Conservation (phyloP, 345 rosid genomes). For the Brassica incana region DNA sequence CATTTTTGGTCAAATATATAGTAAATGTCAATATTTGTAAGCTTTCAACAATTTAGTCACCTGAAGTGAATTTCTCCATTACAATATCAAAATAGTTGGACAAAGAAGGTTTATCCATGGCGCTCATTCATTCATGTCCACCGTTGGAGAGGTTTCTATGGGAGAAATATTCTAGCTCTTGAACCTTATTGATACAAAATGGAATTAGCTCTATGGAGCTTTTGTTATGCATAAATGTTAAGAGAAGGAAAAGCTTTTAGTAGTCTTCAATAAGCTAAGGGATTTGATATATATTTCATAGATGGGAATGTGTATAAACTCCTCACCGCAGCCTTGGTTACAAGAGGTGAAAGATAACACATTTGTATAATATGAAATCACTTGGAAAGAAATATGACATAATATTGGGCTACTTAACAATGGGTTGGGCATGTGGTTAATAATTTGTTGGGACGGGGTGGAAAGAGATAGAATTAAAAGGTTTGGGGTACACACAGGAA, state of each 20-base stretch:
- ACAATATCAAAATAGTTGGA: background rate
- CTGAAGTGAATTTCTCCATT: background rate
- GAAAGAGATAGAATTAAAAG: background rate
- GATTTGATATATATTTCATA: background rate
- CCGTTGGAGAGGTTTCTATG: background rate
- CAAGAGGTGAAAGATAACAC: background rate
- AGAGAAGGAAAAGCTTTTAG: background rate
- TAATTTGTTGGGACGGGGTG: background rate
- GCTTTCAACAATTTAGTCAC: background rate
- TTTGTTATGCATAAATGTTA: background rate
- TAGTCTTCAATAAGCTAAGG: background rate
- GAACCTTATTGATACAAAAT: background rate
- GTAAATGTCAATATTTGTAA: background rate
- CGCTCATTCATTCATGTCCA: background rate
- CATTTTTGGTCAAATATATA: background rate
- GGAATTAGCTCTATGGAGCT: background rate
- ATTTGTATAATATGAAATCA: background rate
- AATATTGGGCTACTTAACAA: background rate
- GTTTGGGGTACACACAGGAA: conserved; percentile 9
- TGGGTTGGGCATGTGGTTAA: background rate
- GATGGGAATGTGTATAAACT: background rate
- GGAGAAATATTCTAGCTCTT: background rate
- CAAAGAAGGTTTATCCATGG: background rate
- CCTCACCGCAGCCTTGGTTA: background rate
- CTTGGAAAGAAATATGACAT: background rate